Base-by-base conservation (phyloP, 192 early-diverging fungal species). In the Mortierella hygrophila region DNA sequence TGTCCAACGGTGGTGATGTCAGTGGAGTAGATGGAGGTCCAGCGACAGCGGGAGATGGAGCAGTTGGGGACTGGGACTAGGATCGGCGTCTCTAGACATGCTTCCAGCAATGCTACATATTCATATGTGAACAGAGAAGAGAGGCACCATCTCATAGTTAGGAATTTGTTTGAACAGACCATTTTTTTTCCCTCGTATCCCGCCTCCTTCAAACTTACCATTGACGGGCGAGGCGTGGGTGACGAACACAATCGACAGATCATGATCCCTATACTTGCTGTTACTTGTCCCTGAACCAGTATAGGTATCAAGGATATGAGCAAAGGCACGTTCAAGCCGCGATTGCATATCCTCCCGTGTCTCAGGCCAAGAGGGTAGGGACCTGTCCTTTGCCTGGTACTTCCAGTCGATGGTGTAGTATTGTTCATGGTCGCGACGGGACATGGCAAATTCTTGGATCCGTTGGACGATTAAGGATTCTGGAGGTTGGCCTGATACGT, bases 211-310 rank as follows among this genome's bases (percentile, higher is more conserved):
- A 54, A 6, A 60, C 29, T 77, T 75, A 76, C 82, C 82, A 81
- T 86, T 86, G 84, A 86, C 79, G 29, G 84, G 79, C 0, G 84
- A 86, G 10, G 84, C 84, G 60, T 86, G 84, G 8, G 84, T 86
- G 49, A 86, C 79, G 60, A 86, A 81, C 20, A 86, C 52, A 26
- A 86, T 77, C 15, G 84, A 86, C 2, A 86, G 42, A 75, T 85
- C 83, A 10, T 70, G 40, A 4, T 81, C 79, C 38, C 23, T 49
- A 20, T 60, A 57, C 18, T 65, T 74, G 23, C 21, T 65, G 23
- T 65, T 26, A 18, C 54, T 55, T 37, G 21, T 20, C 21, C 1
- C 75, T 13, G 4, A 41, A 40, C 38, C 57, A 13, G 82, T 75
- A n/a, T 86, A 86, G n/a, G 38, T 42, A 1, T 55, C 10, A 0